Conservation (phyloP, 306 rosid genomes). For the Erythrophleum fordii region DNA sequence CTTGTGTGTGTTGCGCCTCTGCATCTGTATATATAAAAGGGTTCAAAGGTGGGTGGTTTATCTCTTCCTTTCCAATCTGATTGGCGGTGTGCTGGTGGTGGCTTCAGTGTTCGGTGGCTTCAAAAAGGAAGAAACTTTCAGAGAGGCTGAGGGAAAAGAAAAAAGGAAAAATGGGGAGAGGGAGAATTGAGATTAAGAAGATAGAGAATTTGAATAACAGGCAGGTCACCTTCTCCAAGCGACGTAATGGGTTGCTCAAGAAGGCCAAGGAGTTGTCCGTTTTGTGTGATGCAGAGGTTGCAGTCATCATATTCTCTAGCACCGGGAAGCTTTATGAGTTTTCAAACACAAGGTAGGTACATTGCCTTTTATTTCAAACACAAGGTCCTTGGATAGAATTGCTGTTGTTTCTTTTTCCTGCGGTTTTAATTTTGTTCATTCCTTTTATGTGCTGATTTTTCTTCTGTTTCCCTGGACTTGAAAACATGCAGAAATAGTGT, state of each 20-base stretch:
- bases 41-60: background rate
- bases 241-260: slow-evolving; percentile 72
- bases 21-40: background rate
- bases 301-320: slow-evolving; percentile 70
- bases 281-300: slow-evolving; percentile 80
- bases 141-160: background rate
- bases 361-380: background rate
- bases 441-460: background rate
- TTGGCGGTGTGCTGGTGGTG: background rate
- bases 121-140: slow-evolving; percentile 11
- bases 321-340: slow-evolving; percentile 72
- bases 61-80: background rate
- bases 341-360: slow-evolving; percentile 61
- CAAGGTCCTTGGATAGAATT: background rate
- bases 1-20: background rate
- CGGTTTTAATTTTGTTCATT: background rate
- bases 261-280: slow-evolving; percentile 77
- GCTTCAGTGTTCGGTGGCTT: slow-evolving; percentile 7
- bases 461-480: background rate
- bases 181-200: slow-evolving; percentile 75
- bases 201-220: slow-evolving; percentile 76
- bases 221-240: slow-evolving; percentile 81
- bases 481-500: background rate
- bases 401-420: background rate
- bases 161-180: slow-evolving; percentile 65